A percentile compares a stretch with the other conserved stretches of the same genome.
These are phyloP conservation scores for Yamadazyma siamensis DNA, from an alignment of 1,139 yeast genomes.

Conservation along the genomic window DNA sequence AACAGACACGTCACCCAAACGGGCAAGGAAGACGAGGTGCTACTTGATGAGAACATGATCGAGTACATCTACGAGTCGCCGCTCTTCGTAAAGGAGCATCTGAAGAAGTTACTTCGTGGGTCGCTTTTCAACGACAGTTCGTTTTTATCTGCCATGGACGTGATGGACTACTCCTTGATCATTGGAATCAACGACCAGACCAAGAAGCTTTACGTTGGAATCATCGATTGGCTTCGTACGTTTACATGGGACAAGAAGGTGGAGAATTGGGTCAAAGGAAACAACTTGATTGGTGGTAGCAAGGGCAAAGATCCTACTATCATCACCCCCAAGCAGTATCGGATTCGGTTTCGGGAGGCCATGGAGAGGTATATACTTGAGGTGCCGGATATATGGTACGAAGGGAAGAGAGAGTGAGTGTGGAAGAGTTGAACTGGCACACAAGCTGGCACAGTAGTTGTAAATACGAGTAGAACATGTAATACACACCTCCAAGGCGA, in stretches of 20 bases:
- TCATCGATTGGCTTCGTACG: conserved; percentile 91
- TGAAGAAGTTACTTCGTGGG: conserved; percentile 78
- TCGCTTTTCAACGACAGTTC: conserved; percentile 94
- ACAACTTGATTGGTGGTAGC: conserved; percentile 71
- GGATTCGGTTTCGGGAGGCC: conserved; percentile 91
- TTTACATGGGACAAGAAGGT: conserved; percentile 98
- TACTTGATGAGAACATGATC: conserved; percentile 96
- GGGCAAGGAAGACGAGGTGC: conserved; percentile 90
- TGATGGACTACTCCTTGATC: conserved; percentile 96
- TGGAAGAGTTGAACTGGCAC: too few relatives aligned
- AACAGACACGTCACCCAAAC: conserved; percentile 96
- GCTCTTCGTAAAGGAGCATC: conserved; percentile 87
- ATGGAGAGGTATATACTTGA: conserved; percentile 94
- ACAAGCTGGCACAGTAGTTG: too few relatives aligned
- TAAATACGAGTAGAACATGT: too few relatives aligned
- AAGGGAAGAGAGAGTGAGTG: conserved; percentile 18
- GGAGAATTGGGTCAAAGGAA: conserved; percentile 97
- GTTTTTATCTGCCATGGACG: conserved; percentile 94
- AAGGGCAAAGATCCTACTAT: conserved; percentile 95
- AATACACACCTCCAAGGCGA: too few relatives aligned
- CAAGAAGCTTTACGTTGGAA: conserved; percentile 78
- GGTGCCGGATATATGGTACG: conserved; percentile 89
- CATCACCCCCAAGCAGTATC: conserved; percentile 92
- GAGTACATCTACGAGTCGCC: conserved; percentile 97
- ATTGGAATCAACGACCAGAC: conserved; percentile 76